phyloP scores from a whole-genome alignment of 495 filamentous ascomycete genomes.

The Penicillium fimorum region DNA sequence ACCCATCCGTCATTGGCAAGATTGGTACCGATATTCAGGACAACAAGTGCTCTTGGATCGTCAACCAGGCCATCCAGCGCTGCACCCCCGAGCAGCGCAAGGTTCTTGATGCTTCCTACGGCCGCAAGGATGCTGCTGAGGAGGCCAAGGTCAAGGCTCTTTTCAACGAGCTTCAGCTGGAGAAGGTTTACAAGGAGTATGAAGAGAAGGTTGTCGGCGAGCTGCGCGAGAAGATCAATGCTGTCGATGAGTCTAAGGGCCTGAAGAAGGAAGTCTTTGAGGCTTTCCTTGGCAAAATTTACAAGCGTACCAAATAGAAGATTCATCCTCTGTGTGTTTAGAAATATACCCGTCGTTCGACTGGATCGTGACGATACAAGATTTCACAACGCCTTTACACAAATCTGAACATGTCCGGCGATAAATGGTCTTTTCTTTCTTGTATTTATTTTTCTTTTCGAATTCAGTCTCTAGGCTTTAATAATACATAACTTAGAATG shows the following conservation, averaged over 20 bases:
- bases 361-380: background rate
- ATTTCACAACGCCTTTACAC: background rate
- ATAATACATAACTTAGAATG: background rate
- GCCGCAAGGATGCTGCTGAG: slow-evolving; percentile 75
- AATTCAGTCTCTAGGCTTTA: background rate
- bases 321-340: slow-evolving; percentile 9
- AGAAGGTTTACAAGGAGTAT: slow-evolving; percentile 78
- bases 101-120: slow-evolving; percentile 79
- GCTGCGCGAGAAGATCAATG: slow-evolving; percentile 68
- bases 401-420: background rate
- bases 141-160: slow-evolving; percentile 85
- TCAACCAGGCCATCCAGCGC: slow-evolving; percentile 85
- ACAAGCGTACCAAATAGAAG: slow-evolving; percentile 84
- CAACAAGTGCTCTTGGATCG: slow-evolving; percentile 98
- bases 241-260: slow-evolving; percentile 80
- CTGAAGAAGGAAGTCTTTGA: slow-evolving; percentile 89
- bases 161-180: slow-evolving; percentile 78
- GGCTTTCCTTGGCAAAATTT: slow-evolving; percentile 90
- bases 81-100: slow-evolving; percentile 78
- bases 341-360: slow-evolving; percentile 19
- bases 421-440: slow-evolving; percentile 3
- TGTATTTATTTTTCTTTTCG: background rate
- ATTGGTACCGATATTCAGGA: slow-evolving; percentile 98
- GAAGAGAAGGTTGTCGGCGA: slow-evolving; percentile 80
- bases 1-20: slow-evolving; percentile 94